phyloP scores from a whole-genome alignment of 2,329 filamentous ascomycete species.

The Diaporthe nobilis region DNA sequence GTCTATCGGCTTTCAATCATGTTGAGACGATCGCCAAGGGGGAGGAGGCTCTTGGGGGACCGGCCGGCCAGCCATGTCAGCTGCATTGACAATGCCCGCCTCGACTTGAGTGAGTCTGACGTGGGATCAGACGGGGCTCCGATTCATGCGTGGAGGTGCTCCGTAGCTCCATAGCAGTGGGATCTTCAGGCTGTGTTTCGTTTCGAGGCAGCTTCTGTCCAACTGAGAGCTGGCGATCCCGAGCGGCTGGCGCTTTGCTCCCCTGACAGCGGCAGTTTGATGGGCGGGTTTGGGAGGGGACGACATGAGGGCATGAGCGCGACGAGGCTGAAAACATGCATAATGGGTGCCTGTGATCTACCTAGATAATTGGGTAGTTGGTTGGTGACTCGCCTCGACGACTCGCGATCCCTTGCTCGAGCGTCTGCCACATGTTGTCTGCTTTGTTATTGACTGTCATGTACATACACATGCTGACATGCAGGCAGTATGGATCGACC shows the following conservation, averaged over 20 bases:
- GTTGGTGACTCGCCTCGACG: conserved; percentile 11
- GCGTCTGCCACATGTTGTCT: background rate
- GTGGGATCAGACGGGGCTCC: conserved; percentile 24
- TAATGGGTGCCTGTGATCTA: background rate
- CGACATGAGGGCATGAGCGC: conserved; percentile 10
- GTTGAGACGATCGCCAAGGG: conserved; percentile 15
- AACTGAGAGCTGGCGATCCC: conserved; percentile 9
- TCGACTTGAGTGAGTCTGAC: conserved; percentile 10
- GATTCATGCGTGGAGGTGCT: conserved; percentile 10
- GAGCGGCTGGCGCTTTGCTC: background rate
- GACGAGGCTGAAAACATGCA: conserved; percentile 8
- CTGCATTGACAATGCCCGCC: conserved; percentile 23
- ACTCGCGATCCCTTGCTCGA: background rate
- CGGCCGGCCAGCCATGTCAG: conserved; percentile 2
- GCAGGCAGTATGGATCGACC: conserved; percentile 21
- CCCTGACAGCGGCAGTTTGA: conserved; percentile 20
- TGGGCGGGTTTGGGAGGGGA: background rate
- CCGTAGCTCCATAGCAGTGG: background rate
- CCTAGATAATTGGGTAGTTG: background rate
- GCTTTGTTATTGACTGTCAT: conserved; percentile 3
- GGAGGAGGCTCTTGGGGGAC: background rate
- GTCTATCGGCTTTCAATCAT: background rate
- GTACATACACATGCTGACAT: background rate
- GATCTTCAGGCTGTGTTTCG: conserved; percentile 29
- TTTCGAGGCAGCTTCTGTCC: conserved; percentile 34